These are phyloP conservation scores for Leishmania aethiopica DNA, from an alignment of 208 protist genomes.

Conservation along the genomic window DNA sequence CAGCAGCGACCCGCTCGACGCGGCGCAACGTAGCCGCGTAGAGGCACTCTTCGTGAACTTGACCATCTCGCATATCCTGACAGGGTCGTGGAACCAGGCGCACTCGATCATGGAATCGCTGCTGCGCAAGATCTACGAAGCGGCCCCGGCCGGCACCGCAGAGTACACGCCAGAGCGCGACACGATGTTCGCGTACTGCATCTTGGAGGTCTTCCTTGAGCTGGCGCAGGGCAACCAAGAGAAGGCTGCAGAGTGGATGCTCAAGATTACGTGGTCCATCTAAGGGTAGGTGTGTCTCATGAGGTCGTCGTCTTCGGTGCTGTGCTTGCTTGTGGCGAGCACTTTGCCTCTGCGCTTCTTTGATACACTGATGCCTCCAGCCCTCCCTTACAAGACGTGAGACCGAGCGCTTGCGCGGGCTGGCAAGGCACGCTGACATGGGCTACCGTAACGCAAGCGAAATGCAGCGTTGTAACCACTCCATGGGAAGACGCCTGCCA, in stretches of 20 bases:
- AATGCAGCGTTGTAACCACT: not conserved
- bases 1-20: conserved; percentile 44
- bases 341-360: not conserved
- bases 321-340: not conserved
- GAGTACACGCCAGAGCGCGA: conserved; percentile 70
- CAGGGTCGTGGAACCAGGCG: conserved; percentile 86
- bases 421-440: not conserved
- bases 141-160: conserved; percentile 32
- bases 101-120: conserved; percentile 77
- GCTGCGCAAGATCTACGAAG: conserved; percentile 79
- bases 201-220: conserved; percentile 82
- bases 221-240: conserved; percentile 85
- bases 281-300: conserved; percentile 6
- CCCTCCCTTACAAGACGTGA: not conserved
- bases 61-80: conserved; percentile 81
- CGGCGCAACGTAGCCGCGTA: conserved; percentile 76
- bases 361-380: not conserved
- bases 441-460: not conserved
- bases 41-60: conserved; percentile 88
- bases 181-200: conserved; percentile 75
- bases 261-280: conserved; percentile 70
- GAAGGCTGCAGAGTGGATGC: conserved; percentile 74
- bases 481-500: not conserved
- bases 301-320: not conserved
- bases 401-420: not conserved